These are phyloP conservation scores for Aspergillus homomorphus DNA, from an alignment of 495 filamentous ascomycete species.

Conservation along the genomic window DNA sequence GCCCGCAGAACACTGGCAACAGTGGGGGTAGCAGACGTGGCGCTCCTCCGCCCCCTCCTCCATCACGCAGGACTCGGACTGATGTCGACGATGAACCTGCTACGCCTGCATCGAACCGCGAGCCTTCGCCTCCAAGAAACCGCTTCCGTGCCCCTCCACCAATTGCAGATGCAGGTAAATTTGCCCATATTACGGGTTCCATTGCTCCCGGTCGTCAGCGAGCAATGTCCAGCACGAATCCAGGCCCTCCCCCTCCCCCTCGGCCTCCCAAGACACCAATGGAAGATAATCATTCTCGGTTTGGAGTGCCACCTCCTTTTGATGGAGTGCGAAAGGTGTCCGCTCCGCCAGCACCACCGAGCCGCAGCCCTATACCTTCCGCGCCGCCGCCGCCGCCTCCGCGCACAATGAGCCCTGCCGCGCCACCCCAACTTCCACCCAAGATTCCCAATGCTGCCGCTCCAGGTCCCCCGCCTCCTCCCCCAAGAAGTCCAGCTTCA, in stretches of 20 bases:
- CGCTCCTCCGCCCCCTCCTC: constrained; percentile 80
- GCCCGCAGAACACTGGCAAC: constrained; percentile 65
- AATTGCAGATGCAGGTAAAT: constrained; percentile 81
- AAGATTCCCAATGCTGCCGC: constrained; percentile 55
- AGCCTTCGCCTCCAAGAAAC: constrained; percentile 47
- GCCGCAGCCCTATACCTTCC: constrained; percentile 52
- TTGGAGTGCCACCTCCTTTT: constrained; percentile 83
- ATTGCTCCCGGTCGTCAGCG: constrained; percentile 52
- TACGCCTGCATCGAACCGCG: constrained; percentile 45
- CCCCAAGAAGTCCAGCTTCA: constrained; percentile 47
- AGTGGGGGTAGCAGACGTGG: constrained; percentile 63
- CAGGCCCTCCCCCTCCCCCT: constrained; percentile 80
- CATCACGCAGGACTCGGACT: constrained; percentile 60
- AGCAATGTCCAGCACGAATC: constrained; percentile 56
- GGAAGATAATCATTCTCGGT: constrained; percentile 62
- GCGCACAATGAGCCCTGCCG: constrained; percentile 53
- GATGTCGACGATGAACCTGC: constrained; percentile 53
- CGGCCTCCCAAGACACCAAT: constrained; percentile 83
- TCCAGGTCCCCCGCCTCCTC: constrained; percentile 58
- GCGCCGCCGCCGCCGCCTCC: constrained; percentile 67
- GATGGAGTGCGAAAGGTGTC: constrained; percentile 60
- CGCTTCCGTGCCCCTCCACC: constrained; percentile 82
- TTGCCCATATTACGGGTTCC: constrained; percentile 54
- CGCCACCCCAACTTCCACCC: constrained; percentile 66
- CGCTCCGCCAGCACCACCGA: constrained; percentile 73